Evolutionary conservation across 768 basidiomycete species (phyloP).

Genomic region (Baorangia bicolor): DNA sequence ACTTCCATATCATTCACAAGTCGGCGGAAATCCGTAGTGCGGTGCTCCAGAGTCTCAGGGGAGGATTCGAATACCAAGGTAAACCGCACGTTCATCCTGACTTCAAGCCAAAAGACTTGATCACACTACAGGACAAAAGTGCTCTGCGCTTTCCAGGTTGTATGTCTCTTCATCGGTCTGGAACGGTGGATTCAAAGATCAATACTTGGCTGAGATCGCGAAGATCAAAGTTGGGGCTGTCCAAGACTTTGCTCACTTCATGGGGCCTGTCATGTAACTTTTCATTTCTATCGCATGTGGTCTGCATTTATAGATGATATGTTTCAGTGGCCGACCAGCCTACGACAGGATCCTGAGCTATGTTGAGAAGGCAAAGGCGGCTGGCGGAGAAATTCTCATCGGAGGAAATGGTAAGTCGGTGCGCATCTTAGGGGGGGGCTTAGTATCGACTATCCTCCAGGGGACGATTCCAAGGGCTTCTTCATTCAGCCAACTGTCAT

Average conservation of each 20-base stretch:
- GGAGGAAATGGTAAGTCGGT: conserved; percentile 71
- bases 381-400: conserved; percentile 85
- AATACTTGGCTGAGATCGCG: conserved; percentile 67
- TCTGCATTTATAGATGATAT: neutral
- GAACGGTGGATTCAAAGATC: conserved; percentile 82
- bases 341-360: conserved; percentile 85
- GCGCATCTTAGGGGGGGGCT: neutral
- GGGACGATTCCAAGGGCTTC: conserved; percentile 89
- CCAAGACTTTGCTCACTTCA: conserved; percentile 78
- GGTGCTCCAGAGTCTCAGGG: conserved; percentile 84
- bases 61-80: conserved; percentile 96
- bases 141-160: conserved; percentile 87
- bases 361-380: conserved; percentile 81
- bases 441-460: conserved; percentile 34
- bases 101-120: neutral
- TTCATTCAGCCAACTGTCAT: conserved; percentile 95
- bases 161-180: conserved; percentile 90
- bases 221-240: conserved; percentile 85
- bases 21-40: conserved; percentile 87
- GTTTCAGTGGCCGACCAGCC: conserved; percentile 70
- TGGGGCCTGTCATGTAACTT: conserved; percentile 92
- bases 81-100: conserved; percentile 5
- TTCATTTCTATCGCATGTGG: neutral
- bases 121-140: conserved; percentile 75
- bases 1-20: conserved; percentile 92